Conservation (phyloP, 2,329 filamentous ascomycete genomes). For the Penicillium janthinellum region DNA sequence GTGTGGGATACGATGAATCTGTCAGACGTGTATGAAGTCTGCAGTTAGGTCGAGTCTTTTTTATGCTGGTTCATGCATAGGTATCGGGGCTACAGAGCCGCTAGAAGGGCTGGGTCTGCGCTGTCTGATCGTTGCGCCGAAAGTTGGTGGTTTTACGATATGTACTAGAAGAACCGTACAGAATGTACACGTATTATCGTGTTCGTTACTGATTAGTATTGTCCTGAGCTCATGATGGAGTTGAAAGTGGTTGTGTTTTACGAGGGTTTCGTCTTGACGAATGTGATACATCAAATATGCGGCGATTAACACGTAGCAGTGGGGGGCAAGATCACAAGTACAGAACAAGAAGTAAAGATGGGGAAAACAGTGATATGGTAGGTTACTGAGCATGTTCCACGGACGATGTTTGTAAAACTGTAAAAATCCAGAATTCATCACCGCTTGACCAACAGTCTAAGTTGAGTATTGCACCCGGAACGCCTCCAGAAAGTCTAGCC, state of each 20-base stretch:
- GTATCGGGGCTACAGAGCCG: background rate
- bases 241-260: background rate
- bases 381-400: background rate
- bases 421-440: background rate
- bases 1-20: background rate
- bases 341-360: background rate
- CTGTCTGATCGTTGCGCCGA: background rate
- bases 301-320: background rate
- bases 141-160: background rate
- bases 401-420: background rate
- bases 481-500: constrained; percentile 19
- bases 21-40: background rate
- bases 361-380: background rate
- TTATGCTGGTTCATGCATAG: constrained; percentile 8
- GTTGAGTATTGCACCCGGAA: constrained; percentile 19
- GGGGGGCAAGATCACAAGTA: background rate
- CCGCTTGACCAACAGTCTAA: constrained; percentile 2
- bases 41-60: background rate
- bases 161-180: background rate
- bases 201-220: background rate
- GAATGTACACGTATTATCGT: background rate
- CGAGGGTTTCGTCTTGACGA: background rate
- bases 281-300: constrained; percentile 1
- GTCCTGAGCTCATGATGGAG: background rate
- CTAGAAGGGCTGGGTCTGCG: background rate